Evolutionary conservation across 805 yeast genomes (phyloP), one percentile per base, ranked within the genome.

Genomic region (Yarrowia osloensis): DNA sequence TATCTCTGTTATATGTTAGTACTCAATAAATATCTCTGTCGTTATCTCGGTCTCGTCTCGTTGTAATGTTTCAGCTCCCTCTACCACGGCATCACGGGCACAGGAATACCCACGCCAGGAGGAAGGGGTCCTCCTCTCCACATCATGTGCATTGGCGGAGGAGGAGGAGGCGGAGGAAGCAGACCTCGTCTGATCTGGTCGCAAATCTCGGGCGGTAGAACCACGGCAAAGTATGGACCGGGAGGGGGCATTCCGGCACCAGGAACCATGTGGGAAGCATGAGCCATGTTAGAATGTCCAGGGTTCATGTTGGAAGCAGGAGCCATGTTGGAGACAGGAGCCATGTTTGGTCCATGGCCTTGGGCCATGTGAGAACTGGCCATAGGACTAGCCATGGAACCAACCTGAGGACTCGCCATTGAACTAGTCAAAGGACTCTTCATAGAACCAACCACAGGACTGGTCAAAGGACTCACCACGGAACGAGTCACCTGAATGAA

Each of bases 121-220:
- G 63, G 63, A 19, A 57, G 37, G 9, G 63, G 63, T 1, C 63
- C 63, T 12, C 63, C 63, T 57, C 63, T 57, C 63, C 63, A 57
- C 63, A 57, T 57, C 49, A 57, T 39, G 28, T 57, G 63, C 47
- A 57, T 28, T 3, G 63, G 63, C 2, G 63, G 63, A 11, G 63
- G 63, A 12, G 63, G 63, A 19, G 63, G 63, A n/a, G 68, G 68
- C 11, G 61, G 52, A 24, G 68, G 66, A 4, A 57, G 29, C 24
- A 59, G 52, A 21, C 68, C 68, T n/a, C 65, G 35, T n/a, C 33
- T 13, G 29, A 66, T 29, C 57, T 57, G 47, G 19, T 66, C 55
- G 26, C 61, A 26, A 5, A 66, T 40, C 15, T 66, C 68, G 2
- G 68, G 68, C 2, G 68, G 63, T 6, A 57, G 37, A 6, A 57